Evolutionary conservation across 371 early-diverging fungal species (phyloP).

Genomic region (Batkoa obscura): DNA sequence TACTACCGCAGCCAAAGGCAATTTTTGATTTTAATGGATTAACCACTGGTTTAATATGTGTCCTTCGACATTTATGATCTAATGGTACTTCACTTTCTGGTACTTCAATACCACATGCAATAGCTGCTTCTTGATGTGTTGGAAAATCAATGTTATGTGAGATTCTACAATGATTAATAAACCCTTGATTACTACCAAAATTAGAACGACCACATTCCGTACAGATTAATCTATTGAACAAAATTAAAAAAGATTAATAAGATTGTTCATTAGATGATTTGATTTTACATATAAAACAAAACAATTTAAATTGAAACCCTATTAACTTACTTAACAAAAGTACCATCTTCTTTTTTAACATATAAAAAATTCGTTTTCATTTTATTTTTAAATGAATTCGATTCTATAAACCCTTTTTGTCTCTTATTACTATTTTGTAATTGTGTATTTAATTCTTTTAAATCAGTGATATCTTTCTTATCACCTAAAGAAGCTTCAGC

Average conservation of each 20-base stretch:
- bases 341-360: neutral
- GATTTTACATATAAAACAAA: neutral
- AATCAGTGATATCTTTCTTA: neutral
- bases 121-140: slow-evolving; percentile 37
- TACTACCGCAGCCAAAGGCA: neutral
- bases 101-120: slow-evolving; percentile 39
- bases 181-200: slow-evolving; percentile 50
- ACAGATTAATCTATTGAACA: neutral
- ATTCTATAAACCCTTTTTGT: neutral
- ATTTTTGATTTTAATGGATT: neutral
- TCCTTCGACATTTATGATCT: neutral
- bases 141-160: slow-evolving; percentile 40
- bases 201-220: slow-evolving; percentile 24
- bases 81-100: slow-evolving; percentile 4
- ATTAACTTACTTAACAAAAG: neutral
- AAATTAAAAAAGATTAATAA: neutral
- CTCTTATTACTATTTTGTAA: neutral
- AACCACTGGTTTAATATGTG: neutral
- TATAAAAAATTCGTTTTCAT: neutral
- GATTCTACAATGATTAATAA: slow-evolving; percentile 52
- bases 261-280: neutral
- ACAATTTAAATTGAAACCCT: neutral
- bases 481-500: neutral
- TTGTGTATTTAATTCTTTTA: neutral
- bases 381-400: neutral